Base-by-base conservation (phyloP, 1,284 basidiomycete species). In the Ganoderma multipileum region DNA sequence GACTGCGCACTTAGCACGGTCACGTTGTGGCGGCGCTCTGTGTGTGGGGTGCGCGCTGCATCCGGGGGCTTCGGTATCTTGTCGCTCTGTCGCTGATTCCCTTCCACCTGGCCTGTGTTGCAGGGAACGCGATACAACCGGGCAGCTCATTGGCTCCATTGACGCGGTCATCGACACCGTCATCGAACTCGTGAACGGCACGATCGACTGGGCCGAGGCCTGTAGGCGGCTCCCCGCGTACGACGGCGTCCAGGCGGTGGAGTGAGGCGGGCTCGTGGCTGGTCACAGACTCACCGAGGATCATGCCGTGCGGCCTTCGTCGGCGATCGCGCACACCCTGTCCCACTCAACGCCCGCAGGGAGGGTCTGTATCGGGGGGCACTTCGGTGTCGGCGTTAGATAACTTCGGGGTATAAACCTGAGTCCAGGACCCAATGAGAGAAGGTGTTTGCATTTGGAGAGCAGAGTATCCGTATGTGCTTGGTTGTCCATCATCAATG, bases 61-160 rank as follows among this genome's bases (percentile, higher is more conserved):
- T 36, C n/a, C 20, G 55, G 55, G 55, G 55, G 0, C 12, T 6
- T 23, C 36, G 38, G 23, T 60, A 39, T 41, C 55, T 58, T 58
- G 55, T 58, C 55, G 55, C 55, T 20, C 55, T 33, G 55, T 38
- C 20, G 55, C 33, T 60, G 57, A 61, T 61, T 44, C 59, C 33
- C 41, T 59, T 50, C 20, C 33, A 3, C 12, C 55, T 59, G 38
- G 44, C 16, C 8, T 41, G 23, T 47, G 55, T 67, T 68, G 77
- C 73, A 95, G 93, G 74, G 97, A 99, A 82, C 93, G 97, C 66
- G 97, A 99, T 82, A 96, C 96, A 61, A 99, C 94, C 63, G 87
- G 91, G 63, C 97, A 99, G 81, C 85, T 95, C 67, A 98, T 99
- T 77, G 97, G 96, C n/a, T 78, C 87, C 65, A 91, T 98, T 73